Evolutionary conservation across 2,329 filamentous ascomycete species (phyloP).

Genomic region (Diplodia scrobiculata): DNA sequence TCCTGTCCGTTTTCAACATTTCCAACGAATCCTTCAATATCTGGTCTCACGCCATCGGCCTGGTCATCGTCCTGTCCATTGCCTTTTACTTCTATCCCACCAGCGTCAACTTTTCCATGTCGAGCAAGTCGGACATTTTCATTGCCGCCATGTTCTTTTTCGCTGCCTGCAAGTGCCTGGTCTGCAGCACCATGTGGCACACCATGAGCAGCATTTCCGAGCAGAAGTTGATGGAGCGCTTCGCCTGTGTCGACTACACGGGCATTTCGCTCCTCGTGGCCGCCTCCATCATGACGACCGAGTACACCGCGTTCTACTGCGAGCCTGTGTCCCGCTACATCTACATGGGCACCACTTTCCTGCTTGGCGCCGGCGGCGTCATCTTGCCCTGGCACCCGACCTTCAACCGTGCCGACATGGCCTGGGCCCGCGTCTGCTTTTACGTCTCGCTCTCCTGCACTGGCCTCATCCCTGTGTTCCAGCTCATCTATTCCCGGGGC

Average conservation of each 20-base stretch:
- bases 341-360: conserved; percentile 80
- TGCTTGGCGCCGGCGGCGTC: conserved; percentile 81
- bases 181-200: conserved; percentile 96
- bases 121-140: conserved; percentile 83
- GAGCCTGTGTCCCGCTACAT: conserved; percentile 82
- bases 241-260: conserved; percentile 97
- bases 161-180: conserved; percentile 88
- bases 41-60: conserved; percentile 89
- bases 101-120: conserved; percentile 80
- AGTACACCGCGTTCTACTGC: conserved; percentile 99
- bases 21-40: conserved; percentile 98
- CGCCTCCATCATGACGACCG: conserved; percentile 94
- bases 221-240: conserved; percentile 84
- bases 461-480: conserved; percentile 83
- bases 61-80: conserved; percentile 82
- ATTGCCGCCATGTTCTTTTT: conserved; percentile 96
- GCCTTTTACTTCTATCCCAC: conserved; percentile 96
- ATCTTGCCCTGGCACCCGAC: conserved; percentile 94
- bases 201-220: conserved; percentile 98
- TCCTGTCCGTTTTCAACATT: conserved; percentile 77
- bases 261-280: conserved; percentile 94
- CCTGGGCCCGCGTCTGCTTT: conserved; percentile 88
- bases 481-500: conserved; percentile 77
- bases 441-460: conserved; percentile 85
- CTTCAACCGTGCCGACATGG: conserved; percentile 91